A percentile compares a stretch with the other conserved stretches of the same genome.
Evolutionary conservation across 495 filamentous ascomycete genomes (phyloP).

Genomic region (Aspergillus conjunctus): DNA sequence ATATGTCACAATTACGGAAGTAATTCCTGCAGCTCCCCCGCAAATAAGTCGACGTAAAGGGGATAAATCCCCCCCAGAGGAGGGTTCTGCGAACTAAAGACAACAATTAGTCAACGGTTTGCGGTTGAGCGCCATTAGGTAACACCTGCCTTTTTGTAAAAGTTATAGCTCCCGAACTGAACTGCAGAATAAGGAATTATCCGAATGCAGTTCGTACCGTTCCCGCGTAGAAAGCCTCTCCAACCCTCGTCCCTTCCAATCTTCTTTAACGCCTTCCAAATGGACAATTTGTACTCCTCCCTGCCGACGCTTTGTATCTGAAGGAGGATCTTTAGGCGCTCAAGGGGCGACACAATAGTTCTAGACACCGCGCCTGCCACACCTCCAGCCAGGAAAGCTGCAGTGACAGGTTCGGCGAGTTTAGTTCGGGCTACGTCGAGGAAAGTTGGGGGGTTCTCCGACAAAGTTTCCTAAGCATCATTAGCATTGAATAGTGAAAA

Average conservation of each 20-base stretch:
- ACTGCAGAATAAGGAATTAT: conserved; percentile 98
- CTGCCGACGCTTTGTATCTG: conserved; percentile 92
- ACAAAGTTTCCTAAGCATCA: conserved; percentile 20
- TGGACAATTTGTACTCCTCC: conserved; percentile 87
- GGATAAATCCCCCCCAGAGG: conserved; percentile 66
- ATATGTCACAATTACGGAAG: conserved; percentile 79
- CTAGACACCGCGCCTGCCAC: conserved; percentile 95
- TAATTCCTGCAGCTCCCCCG: conserved; percentile 89
- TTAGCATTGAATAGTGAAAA: conserved; percentile 5
- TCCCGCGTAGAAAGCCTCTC: conserved; percentile 94
- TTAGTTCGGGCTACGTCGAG: conserved; percentile 26
- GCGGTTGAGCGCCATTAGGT: not conserved
- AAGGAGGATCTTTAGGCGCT: conserved; percentile 95
- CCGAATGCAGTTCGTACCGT: conserved; percentile 96
- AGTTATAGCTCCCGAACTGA: conserved; percentile 96
- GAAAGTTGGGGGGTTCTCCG: conserved; percentile 21
- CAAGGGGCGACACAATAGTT: conserved; percentile 93
- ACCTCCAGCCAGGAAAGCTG: conserved; percentile 94
- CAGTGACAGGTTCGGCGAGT: conserved; percentile 71
- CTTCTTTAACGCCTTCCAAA: conserved; percentile 83
- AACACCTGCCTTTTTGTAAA: conserved; percentile 84
- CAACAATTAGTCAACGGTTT: conserved; percentile 2
- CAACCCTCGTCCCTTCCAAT: conserved; percentile 97
- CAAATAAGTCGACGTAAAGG: conserved; percentile 74
- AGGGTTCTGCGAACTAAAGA: conserved; percentile 70